Conservation (phyloP, 768 basidiomycete genomes). For the Lactifluus echinatus region DNA sequence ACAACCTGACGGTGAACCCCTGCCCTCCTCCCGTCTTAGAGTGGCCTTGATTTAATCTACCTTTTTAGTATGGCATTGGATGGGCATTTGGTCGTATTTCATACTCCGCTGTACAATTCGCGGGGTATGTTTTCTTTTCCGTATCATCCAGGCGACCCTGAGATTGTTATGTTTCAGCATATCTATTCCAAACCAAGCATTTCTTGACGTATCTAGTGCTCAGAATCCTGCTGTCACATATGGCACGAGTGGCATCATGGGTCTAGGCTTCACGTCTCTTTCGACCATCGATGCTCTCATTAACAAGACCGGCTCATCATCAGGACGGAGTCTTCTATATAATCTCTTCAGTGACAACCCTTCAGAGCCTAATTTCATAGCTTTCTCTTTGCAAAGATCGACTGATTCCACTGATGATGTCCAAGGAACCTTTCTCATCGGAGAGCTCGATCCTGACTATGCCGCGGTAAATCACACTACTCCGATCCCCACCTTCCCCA, state of each 20-base stretch:
- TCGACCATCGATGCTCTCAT: constrained; percentile 60
- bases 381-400: constrained; percentile 62
- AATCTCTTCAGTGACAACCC: constrained; percentile 68
- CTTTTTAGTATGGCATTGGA: constrained; percentile 64
- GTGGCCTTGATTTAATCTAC: background rate
- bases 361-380: constrained; percentile 68
- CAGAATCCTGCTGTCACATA: constrained; percentile 66
- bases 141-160: background rate
- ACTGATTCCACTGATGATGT: constrained; percentile 44
- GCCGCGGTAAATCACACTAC: constrained; percentile 45
- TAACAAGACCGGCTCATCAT: constrained; percentile 46
- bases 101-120: constrained; percentile 56
- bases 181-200: constrained; percentile 58
- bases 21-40: background rate
- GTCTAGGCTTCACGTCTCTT: constrained; percentile 70
- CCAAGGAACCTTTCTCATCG: constrained; percentile 64
- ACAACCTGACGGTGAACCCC: constrained; percentile 17
- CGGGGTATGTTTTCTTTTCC: constrained; percentile 41
- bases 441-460: constrained; percentile 61
- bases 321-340: constrained; percentile 64
- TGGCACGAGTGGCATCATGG: constrained; percentile 63
- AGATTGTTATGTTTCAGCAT: constrained; percentile 35
- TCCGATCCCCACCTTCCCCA: constrained; percentile 69
- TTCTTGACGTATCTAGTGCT: constrained; percentile 54
- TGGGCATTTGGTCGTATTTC: constrained; percentile 63